Percentiles rank a stretch among this genome's conserved stretches.
Evolutionary conservation across 306 rosid species (phyloP).

Genomic region (Rosa lucieae): DNA sequence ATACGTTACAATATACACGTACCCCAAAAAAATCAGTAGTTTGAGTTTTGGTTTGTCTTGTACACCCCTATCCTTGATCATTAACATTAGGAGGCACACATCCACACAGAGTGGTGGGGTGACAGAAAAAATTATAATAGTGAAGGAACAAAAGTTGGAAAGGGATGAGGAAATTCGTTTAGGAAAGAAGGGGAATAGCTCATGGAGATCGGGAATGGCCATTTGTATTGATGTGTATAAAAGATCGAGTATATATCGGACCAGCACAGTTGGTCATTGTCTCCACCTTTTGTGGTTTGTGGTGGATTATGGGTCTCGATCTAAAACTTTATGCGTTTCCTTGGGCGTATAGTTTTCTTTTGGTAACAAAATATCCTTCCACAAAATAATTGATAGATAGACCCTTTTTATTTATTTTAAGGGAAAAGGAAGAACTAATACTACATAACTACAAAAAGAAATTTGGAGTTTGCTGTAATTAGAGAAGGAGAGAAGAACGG

Average conservation of each 20-base stretch:
- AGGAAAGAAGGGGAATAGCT: background rate
- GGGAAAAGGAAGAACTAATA: no score
- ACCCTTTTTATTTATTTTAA: no score
- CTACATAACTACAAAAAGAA: no score
- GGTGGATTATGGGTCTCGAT: constrained; percentile 4
- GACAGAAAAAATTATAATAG: background rate
- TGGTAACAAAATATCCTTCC: background rate
- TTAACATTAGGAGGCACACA: background rate
- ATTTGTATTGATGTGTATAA: background rate
- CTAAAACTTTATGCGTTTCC: background rate
- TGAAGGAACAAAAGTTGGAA: background rate
- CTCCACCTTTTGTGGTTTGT: background rate
- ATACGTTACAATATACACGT: background rate
- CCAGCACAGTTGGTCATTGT: background rate
- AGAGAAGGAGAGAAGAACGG: no score
- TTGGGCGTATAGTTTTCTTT: background rate
- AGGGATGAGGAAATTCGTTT: background rate
- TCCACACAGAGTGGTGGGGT: background rate
- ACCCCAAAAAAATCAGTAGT: background rate
- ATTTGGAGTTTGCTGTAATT: no score
- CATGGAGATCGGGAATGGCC: background rate
- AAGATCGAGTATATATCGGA: background rate
- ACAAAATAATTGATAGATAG: no score
- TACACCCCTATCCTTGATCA: background rate
- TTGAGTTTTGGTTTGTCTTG: background rate